Evolutionary conservation across 805 yeast species (phyloP), one percentile per base, ranked within the genome.

Genomic region (Hyphopichia homilentoma): DNA sequence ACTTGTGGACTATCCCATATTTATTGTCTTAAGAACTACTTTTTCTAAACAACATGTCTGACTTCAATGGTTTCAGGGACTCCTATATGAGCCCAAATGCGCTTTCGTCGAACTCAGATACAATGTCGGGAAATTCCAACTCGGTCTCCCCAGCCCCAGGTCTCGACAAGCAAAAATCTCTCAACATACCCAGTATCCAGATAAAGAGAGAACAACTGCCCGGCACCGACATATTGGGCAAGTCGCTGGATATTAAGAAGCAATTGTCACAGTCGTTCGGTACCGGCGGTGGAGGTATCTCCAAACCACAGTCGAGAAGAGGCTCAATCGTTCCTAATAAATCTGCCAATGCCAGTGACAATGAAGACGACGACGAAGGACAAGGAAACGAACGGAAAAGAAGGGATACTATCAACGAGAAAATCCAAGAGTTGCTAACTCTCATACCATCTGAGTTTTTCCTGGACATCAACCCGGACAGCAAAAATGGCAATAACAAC

Each of bases 381-480:
- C 59, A 54, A 28, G 65, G 65, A 6, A 58, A 61, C 33, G 73
- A 66, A 40, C 48, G 71, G 16, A 64, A 63, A 35, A 42, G 71
- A 30, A 45, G 71, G 37, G 73, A 66, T 42, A 62, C 64, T 37
- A 65, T 65, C 35, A 66, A 66, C 39, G 73, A 66, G 17, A 61
- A 60, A 32, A 66, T 67, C 38, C 73, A 66, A 49, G 71, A 67
- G 38, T 51, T 67, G 15, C 46, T 64, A 22, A 52, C 62, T 4
- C 43, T 65, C 7, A 55, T 66, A 3, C 72, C 73, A 0, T 34
- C 48, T 4, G 61, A 57, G 25, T 57, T 57, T 34, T 66, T 65
- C 45, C 53, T 43, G 31, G 57, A 49, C 7, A 54, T 47, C n/a
- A 70, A 41, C 13, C 38, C 43, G n/a, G 33, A 30, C 28, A 31